These are phyloP conservation scores for Byssochlamys sp. DNA, from an alignment of 2,329 filamentous ascomycete genomes.

Conservation along the genomic window DNA sequence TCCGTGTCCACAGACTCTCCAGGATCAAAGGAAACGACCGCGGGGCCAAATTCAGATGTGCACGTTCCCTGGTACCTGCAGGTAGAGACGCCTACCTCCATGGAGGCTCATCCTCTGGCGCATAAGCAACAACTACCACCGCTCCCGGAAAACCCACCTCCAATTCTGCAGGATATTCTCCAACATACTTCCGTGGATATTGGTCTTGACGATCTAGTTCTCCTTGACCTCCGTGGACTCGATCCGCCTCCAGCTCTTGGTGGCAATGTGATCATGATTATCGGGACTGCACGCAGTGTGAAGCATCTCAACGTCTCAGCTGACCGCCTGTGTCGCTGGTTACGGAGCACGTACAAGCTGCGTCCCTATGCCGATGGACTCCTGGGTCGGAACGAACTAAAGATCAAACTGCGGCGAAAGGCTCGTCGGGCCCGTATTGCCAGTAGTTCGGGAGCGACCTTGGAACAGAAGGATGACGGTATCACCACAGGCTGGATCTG, in stretches of 20 bases:
- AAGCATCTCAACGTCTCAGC: constrained; percentile 87
- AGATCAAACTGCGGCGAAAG: constrained; percentile 72
- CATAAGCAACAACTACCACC: constrained; percentile 51
- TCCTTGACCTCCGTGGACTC: constrained; percentile 74
- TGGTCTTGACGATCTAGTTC: constrained; percentile 68
- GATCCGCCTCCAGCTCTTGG: constrained; percentile 82
- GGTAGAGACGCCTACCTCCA: constrained; percentile 43
- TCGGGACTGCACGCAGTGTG: constrained; percentile 83
- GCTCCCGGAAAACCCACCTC: constrained; percentile 59
- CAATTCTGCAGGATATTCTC: constrained; percentile 61
- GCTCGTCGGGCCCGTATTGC: constrained; percentile 72
- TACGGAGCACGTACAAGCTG: constrained; percentile 63
- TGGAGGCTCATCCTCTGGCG: constrained; percentile 34
- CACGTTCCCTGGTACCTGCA: constrained; percentile 72
- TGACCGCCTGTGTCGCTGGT: constrained; percentile 78
- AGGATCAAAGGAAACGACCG: constrained; percentile 2
- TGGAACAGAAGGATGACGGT: constrained; percentile 62
- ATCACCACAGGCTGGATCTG: constrained; percentile 94
- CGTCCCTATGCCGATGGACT: constrained; percentile 75
- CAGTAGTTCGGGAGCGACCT: constrained; percentile 55
- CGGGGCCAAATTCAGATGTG: constrained; percentile 4
- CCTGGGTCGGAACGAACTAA: constrained; percentile 80
- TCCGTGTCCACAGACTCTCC: not conserved
- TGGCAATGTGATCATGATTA: constrained; percentile 80
- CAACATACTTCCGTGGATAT: constrained; percentile 73